Evolutionary conservation across 108 stramenopile species (phyloP), one percentile per base, ranked within the genome.

Genomic region (Stephanodiscus triporus): DNA sequence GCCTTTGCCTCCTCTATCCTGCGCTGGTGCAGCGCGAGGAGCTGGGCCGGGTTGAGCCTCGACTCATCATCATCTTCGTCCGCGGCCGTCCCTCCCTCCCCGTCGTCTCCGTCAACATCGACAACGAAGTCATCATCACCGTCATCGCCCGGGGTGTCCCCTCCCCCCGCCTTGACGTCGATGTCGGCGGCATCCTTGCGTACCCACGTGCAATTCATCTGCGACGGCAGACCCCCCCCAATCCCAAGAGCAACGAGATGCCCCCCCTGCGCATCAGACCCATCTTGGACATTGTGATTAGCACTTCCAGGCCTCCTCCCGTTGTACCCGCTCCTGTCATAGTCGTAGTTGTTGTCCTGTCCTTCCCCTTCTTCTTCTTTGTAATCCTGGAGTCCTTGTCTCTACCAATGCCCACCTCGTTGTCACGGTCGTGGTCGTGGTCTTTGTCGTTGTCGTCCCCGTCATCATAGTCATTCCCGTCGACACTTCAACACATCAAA

Each of bases 231-330:
- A 38, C 65, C 57, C n/a, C n/a, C n/a, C 80, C 72, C 8, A 75
- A 81, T 23, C 73, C 77, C 37, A 78, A 58, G 16, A 78, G 24
- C 40, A 58, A 70, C 3, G 82, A 79, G 1, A 83, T 49, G 14
- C 81, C 77, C 3, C 90, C 90, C 26, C 90, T 76, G 30, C 89
- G 72, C 94, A 95, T 95, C 49, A 95, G 62, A 57, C 94, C 94
- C 90, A 92, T 86, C 63, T 82, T 85, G 11, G 90, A 90, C 13
- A 82, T 76, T 17, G 81, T 82, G 62, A 95, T 71, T 14, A 92
- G 73, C 70, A 95, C 71, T 63, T 92, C 91, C 6, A 84, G 24
- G 17, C 14, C 59, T 11, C 26, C 37, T 1, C 63, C 53, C n/a
- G 40, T 26, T 58, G 9, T 34, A 16, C 6, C 50, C 64, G n/a